Conservation (phyloP, 345 rosid genomes). For the Rhodamnia argentea region DNA sequence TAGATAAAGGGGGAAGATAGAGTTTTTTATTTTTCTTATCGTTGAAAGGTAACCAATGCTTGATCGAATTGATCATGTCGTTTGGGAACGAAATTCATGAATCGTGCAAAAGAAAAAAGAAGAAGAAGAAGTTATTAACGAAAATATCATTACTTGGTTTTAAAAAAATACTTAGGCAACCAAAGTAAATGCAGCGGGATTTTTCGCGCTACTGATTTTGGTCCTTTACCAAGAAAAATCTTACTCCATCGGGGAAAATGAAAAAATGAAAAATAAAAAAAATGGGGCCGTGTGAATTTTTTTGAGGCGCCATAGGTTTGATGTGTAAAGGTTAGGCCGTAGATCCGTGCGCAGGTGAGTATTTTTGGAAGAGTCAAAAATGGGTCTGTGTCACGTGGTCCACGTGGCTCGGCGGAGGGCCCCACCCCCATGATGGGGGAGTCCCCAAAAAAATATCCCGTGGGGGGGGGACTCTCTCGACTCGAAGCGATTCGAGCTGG, state of each 20-base stretch:
- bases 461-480: neutral
- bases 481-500: neutral
- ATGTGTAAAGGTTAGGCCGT: neutral
- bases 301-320: neutral
- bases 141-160: too few species aligned
- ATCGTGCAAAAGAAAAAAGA: rapidly evolving
- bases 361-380: neutral
- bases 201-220: too few species aligned
- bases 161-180: neutral
- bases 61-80: neutral
- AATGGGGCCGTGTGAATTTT: neutral
- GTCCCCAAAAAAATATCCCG: neutral
- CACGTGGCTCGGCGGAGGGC: neutral
- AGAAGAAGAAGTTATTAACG: neutral
- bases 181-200: neutral
- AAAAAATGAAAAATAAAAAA: neutral
- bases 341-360: neutral
- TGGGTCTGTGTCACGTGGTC: neutral
- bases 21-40: too few species aligned
- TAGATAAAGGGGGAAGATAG: neutral
- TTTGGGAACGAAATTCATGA: rapidly evolving
- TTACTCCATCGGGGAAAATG: neutral
- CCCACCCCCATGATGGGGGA: neutral
- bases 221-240: neutral
- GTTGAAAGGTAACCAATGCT: neutral